A percentile compares a stretch with the other conserved stretches of the same genome.
Conservation (phyloP, 2,329 filamentous ascomycete genomes). For the Neonectria magnoliae region DNA sequence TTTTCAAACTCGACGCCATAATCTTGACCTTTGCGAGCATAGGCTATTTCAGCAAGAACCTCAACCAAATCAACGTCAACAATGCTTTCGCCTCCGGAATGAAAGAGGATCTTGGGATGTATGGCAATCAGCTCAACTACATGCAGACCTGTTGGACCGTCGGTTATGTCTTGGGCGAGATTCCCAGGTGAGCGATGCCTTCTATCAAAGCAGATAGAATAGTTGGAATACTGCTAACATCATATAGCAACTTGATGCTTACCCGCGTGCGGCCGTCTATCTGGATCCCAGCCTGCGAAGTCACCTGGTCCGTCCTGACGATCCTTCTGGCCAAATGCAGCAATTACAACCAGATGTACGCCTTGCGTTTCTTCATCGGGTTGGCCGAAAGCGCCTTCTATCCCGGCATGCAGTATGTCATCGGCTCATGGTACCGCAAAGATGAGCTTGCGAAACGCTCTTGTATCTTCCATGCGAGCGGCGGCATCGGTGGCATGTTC, state of each 20-base stretch:
- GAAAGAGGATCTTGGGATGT: conserved; percentile 62
- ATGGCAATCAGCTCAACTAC: conserved; percentile 58
- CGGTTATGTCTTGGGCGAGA: conserved; percentile 64
- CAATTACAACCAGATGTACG: conserved; percentile 48
- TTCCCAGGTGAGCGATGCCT: conserved; percentile 37
- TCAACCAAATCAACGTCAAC: conserved; percentile 46
- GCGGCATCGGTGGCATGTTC: conserved; percentile 39
- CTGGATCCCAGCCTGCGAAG: conserved; percentile 52
- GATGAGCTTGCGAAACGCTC: conserved; percentile 54
- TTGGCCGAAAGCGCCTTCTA: conserved; percentile 50
- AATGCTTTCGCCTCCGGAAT: conserved; percentile 47
- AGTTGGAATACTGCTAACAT: not conserved
- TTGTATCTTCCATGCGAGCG: conserved; percentile 51
- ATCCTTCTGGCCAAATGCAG: conserved; percentile 42
- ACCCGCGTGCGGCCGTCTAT: conserved; percentile 50
- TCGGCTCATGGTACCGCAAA: conserved; percentile 56
- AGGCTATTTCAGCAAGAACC: conserved; percentile 51
- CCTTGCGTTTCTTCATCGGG: conserved; percentile 55
- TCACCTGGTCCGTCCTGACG: conserved; percentile 41
- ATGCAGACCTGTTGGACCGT: conserved; percentile 63
- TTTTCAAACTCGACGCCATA: conserved; percentile 54
- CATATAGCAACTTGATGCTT: conserved; percentile 45
- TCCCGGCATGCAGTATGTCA: conserved; percentile 49
- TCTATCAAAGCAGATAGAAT: accelerated
- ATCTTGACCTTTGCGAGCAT: conserved; percentile 50